Conservation (phyloP, 2,329 filamentous ascomycete species). For the Talaromyces sp. region DNA sequence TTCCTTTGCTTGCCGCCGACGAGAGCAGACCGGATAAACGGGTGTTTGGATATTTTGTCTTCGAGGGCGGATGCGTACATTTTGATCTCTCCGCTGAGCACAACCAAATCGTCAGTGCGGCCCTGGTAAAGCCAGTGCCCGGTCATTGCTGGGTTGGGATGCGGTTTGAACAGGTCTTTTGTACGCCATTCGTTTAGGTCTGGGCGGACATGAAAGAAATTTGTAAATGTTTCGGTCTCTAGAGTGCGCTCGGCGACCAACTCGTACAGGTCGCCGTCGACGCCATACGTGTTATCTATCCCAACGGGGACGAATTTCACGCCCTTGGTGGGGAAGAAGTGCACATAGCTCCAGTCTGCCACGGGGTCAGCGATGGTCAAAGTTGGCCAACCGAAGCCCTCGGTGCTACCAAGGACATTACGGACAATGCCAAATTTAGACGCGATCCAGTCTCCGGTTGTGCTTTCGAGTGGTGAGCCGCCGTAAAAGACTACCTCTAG, state of each 20-base stretch:
- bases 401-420: slow-evolving; percentile 20
- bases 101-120: slow-evolving; percentile 17
- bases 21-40: slow-evolving; percentile 15
- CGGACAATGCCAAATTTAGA: slow-evolving; percentile 10
- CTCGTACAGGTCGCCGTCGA: slow-evolving; percentile 15
- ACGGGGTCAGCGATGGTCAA: slow-evolving; percentile 4
- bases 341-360: slow-evolving; percentile 17
- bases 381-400: slow-evolving; percentile 16
- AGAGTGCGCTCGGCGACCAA: slow-evolving; percentile 17
- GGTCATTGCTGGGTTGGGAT: slow-evolving; percentile 14
- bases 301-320: slow-evolving; percentile 10
- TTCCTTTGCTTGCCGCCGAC: slow-evolving; percentile 19
- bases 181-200: slow-evolving; percentile 16
- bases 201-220: slow-evolving; percentile 17
- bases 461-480: slow-evolving; percentile 21
- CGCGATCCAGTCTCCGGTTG: slow-evolving; percentile 20
- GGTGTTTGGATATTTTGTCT: slow-evolving; percentile 18
- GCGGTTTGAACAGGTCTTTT: slow-evolving; percentile 20
- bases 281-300: neutral
- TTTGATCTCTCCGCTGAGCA: slow-evolving; percentile 16
- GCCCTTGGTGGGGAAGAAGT: slow-evolving; percentile 14
- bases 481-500: slow-evolving; percentile 16
- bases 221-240: slow-evolving; percentile 14
- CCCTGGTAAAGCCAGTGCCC: slow-evolving; percentile 22
- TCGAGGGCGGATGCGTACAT: slow-evolving; percentile 19